Base-by-base conservation (phyloP, 768 basidiomycete genomes). In the Podaxis rugospora region DNA sequence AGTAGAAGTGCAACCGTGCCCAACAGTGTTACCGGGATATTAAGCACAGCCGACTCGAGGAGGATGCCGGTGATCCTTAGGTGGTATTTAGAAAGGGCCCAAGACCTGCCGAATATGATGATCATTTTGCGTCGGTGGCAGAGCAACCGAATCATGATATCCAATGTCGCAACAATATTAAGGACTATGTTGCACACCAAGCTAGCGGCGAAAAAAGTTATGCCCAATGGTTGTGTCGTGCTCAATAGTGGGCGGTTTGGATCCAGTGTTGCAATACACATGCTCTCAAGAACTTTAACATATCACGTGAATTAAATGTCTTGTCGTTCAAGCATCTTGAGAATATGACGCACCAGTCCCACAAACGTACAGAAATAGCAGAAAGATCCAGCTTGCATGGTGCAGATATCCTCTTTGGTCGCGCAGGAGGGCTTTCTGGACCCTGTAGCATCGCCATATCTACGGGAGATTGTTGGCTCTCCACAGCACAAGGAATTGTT, bases 381-480 rank as follows among this genome's bases (percentile, higher is more conserved):
- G 55, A 36, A 57, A 5, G 9, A 57, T 46, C 55, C 55, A 57
- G 16, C 42, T 32, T 10, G 23, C 1, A 18, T 28, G 27, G 2
- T 21, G 16, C 42, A 16, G 25, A 0, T 37, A 13, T 11, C 28
- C 44, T 6, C 16, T 16, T 6, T 16, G 44, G 16, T 3, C 11
- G 1, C 3, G 27, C 14, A 16, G 3, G 9, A 57, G 28, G 2
- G 32, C 46, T 32, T 49, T 57, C 14, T 57, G 42, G 28, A 49
- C 27, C 55, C n/a, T 25, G 23, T 49, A 49, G 21, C 55, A 57
- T 32, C 55, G 18, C 55, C 55, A 57, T 11, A 57, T 32, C 55
- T 57, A 23, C 16, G 28, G 11, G 14, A 16, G 4, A 9, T 18
- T 3, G 6, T 32, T 32, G 32, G 7, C 32, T 32, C 32, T 32